Evolutionary conservation across 768 basidiomycete genomes (phyloP).

Genomic region (Plicaturopsis crispa): DNA sequence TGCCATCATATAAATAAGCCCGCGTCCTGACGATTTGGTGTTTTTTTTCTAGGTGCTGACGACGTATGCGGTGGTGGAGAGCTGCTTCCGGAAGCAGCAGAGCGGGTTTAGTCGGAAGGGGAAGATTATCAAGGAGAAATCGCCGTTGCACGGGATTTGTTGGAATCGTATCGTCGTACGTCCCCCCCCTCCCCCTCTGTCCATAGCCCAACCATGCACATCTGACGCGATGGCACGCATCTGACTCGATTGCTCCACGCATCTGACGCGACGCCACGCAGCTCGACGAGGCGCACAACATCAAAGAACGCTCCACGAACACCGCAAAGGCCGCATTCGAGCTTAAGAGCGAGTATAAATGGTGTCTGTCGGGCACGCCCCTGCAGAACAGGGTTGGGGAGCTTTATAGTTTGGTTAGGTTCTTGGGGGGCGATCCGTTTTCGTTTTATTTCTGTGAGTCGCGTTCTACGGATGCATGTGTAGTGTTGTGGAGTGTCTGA

Average conservation of each 20-base stretch:
- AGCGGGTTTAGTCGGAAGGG: slow-evolving; percentile 87
- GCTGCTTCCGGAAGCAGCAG: slow-evolving; percentile 88
- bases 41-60: slow-evolving; percentile 57
- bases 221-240: slow-evolving; percentile 2
- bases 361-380: slow-evolving; percentile 97
- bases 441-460: slow-evolving; percentile 83
- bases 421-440: slow-evolving; percentile 90
- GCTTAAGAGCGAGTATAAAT: slow-evolving; percentile 69
- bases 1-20: background rate
- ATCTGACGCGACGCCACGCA: slow-evolving; percentile 17
- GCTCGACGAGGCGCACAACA: slow-evolving; percentile 97
- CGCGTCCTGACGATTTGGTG: slow-evolving; percentile 4
- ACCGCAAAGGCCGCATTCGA: slow-evolving; percentile 98
- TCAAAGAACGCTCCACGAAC: slow-evolving; percentile 91
- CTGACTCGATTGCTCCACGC: background rate
- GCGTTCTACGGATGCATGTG: background rate
- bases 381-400: slow-evolving; percentile 99
- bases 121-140: slow-evolving; percentile 79
- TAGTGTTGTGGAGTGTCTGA: slow-evolving; percentile 3
- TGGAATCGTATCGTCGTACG: slow-evolving; percentile 80
- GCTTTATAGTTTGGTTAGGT: slow-evolving; percentile 88
- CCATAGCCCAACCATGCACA: background rate
- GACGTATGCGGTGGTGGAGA: slow-evolving; percentile 85
- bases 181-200: slow-evolving; percentile 11
- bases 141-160: slow-evolving; percentile 72